Base-by-base conservation (phyloP, 2,329 filamentous ascomycete species). In the Karstenula rhodostoma region DNA sequence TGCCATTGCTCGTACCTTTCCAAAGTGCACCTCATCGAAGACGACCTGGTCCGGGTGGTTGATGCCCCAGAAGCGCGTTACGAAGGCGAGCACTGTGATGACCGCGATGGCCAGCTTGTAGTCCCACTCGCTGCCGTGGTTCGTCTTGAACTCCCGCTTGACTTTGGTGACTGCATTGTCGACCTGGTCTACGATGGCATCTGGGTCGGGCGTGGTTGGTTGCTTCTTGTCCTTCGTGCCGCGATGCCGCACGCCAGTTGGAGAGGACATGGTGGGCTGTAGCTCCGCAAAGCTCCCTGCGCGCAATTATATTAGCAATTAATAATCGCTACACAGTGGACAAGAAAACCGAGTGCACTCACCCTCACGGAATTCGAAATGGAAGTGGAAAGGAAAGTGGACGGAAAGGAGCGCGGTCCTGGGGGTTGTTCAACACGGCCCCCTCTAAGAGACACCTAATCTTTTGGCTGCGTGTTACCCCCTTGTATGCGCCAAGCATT, bases 11-110 rank as follows among this genome's bases (percentile, higher is more conserved):
- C 85, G 61, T 84, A 97, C 94, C 91, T 99, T 99, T 83, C 95
- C 95, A 79, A 99, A 99, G 82, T 99, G 95, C 59, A 99, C 95
- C 81, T 99, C 95, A 76, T 99, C 95, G 75, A 99, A 99, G 52
- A 99, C 95, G 58, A 99, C 95, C 82, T 98, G 91, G 75, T 96
- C 90, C 17, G 95, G 95, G 80, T 97, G 94, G 77, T 86, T 92
- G 77, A 99, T 97, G 64, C 93, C 94, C 88, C 91, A 98, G 84
- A 99, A 99, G 64, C 95, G 87, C 50, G 95, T 98, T 64, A 93
- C 74, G 74, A 99, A 98, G 52, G 93, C 94, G 67, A 97, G 82
- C 29, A 87, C 73, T 1, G 94, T 98, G 74, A 97, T 89, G 68
- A 97, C 76, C 33, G 80, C 79, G 61, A 97, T 86, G 63, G 88